These are phyloP conservation scores for Uronychia binucleata DNA, from an alignment of 73 alveolate species.

Conservation along the genomic window DNA sequence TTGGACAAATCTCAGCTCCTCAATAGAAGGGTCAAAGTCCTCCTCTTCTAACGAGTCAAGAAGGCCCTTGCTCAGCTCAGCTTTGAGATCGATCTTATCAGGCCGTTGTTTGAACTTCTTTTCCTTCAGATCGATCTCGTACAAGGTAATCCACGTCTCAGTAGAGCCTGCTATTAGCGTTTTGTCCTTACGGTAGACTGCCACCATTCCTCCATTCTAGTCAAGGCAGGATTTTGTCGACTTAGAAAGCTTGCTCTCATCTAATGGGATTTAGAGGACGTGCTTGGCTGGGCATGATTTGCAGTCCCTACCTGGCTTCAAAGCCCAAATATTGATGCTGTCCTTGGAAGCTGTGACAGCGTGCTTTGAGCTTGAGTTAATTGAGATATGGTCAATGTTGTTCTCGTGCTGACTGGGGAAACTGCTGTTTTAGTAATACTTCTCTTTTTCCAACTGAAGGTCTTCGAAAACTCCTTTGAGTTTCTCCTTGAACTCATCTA, in stretches of 20 bases:
- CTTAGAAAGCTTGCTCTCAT: conserved; percentile 9
- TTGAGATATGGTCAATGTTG: conserved; percentile 18
- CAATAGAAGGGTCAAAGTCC: conserved; percentile 5
- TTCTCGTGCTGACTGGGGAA: conserved; percentile 9
- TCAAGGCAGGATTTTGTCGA: conserved; percentile 35
- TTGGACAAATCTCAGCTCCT: conserved; percentile 8
- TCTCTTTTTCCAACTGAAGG: conserved; percentile 33
- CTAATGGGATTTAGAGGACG: conserved; percentile 17
- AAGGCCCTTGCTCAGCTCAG: conserved; percentile 41
- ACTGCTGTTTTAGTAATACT: conserved; percentile 10
- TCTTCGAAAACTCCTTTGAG: conserved; percentile 8
- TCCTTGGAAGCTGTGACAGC: conserved; percentile 44
- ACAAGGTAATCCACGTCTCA: not conserved
- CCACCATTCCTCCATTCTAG: conserved; percentile 17
- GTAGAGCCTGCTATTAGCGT: not conserved
- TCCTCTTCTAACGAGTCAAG: conserved; percentile 27
- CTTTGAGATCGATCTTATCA: conserved; percentile 17
- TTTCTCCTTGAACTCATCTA: not conserved
- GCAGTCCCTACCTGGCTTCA: no score
- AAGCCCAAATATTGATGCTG: conserved; percentile 43
- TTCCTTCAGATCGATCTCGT: not conserved
- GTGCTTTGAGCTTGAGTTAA: conserved; percentile 15
- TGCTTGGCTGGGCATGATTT: conserved; percentile 19
- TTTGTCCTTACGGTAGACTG: conserved; percentile 25
- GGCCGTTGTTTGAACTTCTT: not conserved